phyloP scores from a whole-genome alignment of 2,329 filamentous ascomycete species.

The Ophiostoma ips region DNA sequence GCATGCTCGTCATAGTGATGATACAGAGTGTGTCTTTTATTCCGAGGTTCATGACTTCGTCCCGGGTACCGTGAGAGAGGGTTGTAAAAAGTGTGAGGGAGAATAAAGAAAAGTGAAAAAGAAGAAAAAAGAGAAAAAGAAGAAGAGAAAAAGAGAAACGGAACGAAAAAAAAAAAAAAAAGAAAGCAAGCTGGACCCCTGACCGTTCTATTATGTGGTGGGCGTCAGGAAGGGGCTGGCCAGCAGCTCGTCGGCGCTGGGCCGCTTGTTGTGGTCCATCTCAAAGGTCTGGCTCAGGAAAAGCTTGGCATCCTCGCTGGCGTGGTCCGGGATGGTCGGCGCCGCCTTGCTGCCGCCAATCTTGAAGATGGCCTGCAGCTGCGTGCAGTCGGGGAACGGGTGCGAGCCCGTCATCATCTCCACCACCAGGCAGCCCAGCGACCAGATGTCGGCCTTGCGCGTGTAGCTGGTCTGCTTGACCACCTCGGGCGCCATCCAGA shows the following conservation, averaged over 20 bases:
- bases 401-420: slow-evolving; percentile 99
- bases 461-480: slow-evolving; percentile 97
- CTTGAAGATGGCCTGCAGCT: slow-evolving; percentile 97
- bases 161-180: background rate
- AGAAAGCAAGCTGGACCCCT: background rate
- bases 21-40: background rate
- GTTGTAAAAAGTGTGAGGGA: background rate
- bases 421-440: slow-evolving; percentile 85
- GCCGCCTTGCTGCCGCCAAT: slow-evolving; percentile 80
- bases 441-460: slow-evolving; percentile 98
- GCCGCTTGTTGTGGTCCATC: slow-evolving; percentile 83
- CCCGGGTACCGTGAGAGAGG: background rate
- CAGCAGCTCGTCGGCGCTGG: slow-evolving; percentile 82
- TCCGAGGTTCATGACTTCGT: background rate
- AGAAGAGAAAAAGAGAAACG: slow-evolving; percentile 7
- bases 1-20: slow-evolving; percentile 6
- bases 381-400: slow-evolving; percentile 92
- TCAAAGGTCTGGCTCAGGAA: slow-evolving; percentile 89
- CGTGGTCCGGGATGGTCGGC: slow-evolving; percentile 76
- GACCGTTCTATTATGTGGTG: slow-evolving; percentile 30
- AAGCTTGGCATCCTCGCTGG: slow-evolving; percentile 66
- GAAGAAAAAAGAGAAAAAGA: background rate
- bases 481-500: slow-evolving; percentile 99
- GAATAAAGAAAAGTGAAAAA: background rate
- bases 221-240: slow-evolving; percentile 68